Percentiles rank a stretch among this genome's conserved stretches.
Conservation (phyloP, 129 eudicot genomes). For the Chrysanthemum makinoi region DNA sequence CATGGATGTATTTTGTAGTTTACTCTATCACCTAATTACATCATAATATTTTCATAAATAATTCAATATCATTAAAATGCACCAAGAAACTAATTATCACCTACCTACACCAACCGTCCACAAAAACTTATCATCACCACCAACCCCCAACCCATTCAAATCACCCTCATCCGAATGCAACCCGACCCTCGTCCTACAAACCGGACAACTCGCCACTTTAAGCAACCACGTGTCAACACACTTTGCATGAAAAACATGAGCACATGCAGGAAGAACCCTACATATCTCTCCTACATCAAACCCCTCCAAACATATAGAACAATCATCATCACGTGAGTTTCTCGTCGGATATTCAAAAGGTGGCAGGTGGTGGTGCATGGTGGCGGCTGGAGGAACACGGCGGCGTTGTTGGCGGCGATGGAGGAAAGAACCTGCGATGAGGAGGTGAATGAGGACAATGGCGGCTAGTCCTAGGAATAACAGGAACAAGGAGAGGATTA, state of each 20-base stretch:
- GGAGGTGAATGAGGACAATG: constrained; percentile 67
- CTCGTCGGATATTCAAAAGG: constrained; percentile 21
- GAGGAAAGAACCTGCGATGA: constrained; percentile 57
- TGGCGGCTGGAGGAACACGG: constrained; percentile 13
- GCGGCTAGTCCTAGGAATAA: constrained; percentile 82
- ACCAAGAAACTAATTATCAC: constrained; percentile 20
- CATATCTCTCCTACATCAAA: constrained; percentile 54
- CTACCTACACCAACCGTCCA: constrained; percentile 54
- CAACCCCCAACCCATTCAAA: constrained; percentile 16
- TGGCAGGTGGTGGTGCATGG: constrained; percentile 34
- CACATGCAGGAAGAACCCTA: constrained; percentile 47
- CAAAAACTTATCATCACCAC: constrained; percentile 44
- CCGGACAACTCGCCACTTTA: constrained; percentile 62
- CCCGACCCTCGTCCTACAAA: constrained; percentile 64
- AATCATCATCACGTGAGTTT: constrained; percentile 27
- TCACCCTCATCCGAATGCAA: constrained; percentile 9
- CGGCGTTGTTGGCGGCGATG: constrained; percentile 67
- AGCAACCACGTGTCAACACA: constrained; percentile 68
- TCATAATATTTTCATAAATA: not conserved
- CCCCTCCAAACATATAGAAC: constrained; percentile 67
- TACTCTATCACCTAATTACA: constrained; percentile 16
- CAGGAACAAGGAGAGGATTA: constrained; percentile 63
- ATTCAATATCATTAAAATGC: constrained; percentile 12
- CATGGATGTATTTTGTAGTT: too few relatives aligned
- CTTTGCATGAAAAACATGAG: constrained; percentile 56